Evolutionary conservation across 768 basidiomycete species (phyloP), one percentile per base, ranked within the genome.

Genomic region (Lactarius psammicola): DNA sequence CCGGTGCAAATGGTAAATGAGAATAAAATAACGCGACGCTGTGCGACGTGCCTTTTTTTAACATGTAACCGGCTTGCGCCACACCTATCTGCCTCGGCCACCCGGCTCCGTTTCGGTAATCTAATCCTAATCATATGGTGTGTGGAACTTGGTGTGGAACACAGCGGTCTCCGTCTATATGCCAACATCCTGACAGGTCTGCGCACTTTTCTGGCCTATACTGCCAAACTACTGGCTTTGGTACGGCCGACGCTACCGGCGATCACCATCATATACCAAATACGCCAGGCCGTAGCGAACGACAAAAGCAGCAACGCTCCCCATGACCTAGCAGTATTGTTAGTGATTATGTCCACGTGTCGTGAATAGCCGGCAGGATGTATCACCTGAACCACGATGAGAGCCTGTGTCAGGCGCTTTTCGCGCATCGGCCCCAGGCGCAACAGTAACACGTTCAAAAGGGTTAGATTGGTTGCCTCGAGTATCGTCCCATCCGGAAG

Each of bases 281-380:
- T 89, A 84, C 4, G 94, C 94, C 15, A 95, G 81, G 10, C 95
- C 95, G 71, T 99, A 98, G 71, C 96, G 82, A 36, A 98, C 84
- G 26, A 82, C 79, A 75, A 98, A 98, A 9, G 93, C 97, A 11
- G 91, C 61, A 4, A 85, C 71, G 75, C 94, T 97, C 54, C 95
- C 91, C 11, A 80, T 78, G 65, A 88, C 75, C 89, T 94, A 49
- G 9, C 2, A 26, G 1, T 8, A 30, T 46, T 4, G 5, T 66
- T 34, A 63, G 60, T n/a, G 40, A 34, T 42, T 20, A 17, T 11
- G 23, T 15, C 13, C 7, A 26, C 2, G 18, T 23, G 20, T 40
- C 44, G 46, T 20, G 15, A 62, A 63, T 23, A 11, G 31, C 56
- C 57, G 34, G 20, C 26, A 23, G 36, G 26, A 51, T 10, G 42